Conservation (phyloP, 495 filamentous ascomycete species). For the Neohortaea acidophila region DNA sequence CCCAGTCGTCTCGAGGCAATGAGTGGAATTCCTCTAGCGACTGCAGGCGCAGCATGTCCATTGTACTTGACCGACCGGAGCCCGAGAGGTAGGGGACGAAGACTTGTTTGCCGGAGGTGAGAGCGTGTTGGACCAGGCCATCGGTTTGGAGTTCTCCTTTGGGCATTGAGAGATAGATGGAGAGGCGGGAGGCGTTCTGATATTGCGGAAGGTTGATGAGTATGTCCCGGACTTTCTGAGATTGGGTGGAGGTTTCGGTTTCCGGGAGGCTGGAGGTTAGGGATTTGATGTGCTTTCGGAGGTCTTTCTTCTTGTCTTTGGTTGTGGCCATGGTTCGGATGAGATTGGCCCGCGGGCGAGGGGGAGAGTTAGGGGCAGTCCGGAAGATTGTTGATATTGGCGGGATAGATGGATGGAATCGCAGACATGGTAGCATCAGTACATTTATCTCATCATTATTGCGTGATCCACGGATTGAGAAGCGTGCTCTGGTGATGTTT, state of each 20-base stretch:
- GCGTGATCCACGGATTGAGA: no score
- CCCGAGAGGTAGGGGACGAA: slow-evolving; percentile 57
- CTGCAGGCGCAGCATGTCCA: slow-evolving; percentile 82
- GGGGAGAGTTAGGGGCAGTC: no score
- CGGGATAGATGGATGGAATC: no score
- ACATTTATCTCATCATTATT: no score
- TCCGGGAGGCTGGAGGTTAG: not conserved
- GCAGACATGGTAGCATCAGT: no score
- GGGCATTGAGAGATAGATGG: slow-evolving; percentile 89
- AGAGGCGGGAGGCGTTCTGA: slow-evolving; percentile 52
- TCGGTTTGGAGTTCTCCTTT: slow-evolving; percentile 67
- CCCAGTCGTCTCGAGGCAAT: slow-evolving; percentile 69
- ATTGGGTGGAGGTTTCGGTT: slow-evolving; percentile 7
- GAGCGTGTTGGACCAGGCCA: slow-evolving; percentile 62
- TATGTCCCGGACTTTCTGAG: not conserved
- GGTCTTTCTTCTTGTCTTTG: slow-evolving; percentile 5
- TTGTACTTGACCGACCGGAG: slow-evolving; percentile 34
- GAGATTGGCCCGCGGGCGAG: no score
- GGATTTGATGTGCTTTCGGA: slow-evolving; percentile 11
- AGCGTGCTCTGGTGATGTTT: no score
- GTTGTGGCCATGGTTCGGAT: slow-evolving; percentile 1
- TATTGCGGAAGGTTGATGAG: slow-evolving; percentile 52
- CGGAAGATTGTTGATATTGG: no score
- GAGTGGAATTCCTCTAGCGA: slow-evolving; percentile 60
- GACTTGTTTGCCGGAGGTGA: slow-evolving; percentile 61